Evolutionary conservation across 352 stramenopile species (phyloP).

Genomic region (Globisporangium cederbergense): DNA sequence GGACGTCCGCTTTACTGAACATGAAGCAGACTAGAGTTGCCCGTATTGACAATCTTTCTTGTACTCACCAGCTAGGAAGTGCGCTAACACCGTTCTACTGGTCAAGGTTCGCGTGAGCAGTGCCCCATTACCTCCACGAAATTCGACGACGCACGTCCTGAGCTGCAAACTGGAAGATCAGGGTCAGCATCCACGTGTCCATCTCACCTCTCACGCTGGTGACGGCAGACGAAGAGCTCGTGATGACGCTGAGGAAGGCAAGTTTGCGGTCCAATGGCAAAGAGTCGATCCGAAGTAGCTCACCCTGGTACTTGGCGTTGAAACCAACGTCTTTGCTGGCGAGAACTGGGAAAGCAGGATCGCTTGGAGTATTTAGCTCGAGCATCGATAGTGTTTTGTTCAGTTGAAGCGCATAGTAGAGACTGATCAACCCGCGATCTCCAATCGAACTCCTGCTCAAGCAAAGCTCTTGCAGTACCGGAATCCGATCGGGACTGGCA

Average conservation of each 20-base stretch:
- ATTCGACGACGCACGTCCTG: slow-evolving; percentile 7
- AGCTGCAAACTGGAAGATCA: slow-evolving; percentile 1
- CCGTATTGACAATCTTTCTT: too few relatives aligned
- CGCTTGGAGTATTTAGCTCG: slow-evolving; percentile 2
- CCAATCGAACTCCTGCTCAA: slow-evolving; percentile 5
- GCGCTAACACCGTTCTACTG: too few relatives aligned
- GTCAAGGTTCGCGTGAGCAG: too few relatives aligned
- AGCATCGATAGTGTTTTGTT: slow-evolving; percentile 12
- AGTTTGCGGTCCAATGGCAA: background rate
- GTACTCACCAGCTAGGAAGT: too few relatives aligned
- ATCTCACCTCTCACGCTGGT: background rate
- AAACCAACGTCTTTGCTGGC: background rate
- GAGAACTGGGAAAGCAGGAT: background rate
- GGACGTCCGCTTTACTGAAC: too few relatives aligned
- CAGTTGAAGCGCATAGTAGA: background rate
- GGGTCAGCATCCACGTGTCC: slow-evolving; percentile 2
- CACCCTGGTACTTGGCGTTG: background rate
- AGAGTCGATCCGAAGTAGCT: background rate
- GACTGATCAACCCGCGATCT: background rate
- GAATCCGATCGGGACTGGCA: background rate
- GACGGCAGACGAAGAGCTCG: background rate
- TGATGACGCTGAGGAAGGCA: background rate
- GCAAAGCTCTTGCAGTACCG: slow-evolving; percentile 4
- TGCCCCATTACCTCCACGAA: background rate
- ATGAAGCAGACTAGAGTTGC: too few relatives aligned